A percentile compares a stretch with the other conserved stretches of the same genome.
Evolutionary conservation across 2,329 filamentous ascomycete species (phyloP).

Genomic region (Alternaria triticimaculans): DNA sequence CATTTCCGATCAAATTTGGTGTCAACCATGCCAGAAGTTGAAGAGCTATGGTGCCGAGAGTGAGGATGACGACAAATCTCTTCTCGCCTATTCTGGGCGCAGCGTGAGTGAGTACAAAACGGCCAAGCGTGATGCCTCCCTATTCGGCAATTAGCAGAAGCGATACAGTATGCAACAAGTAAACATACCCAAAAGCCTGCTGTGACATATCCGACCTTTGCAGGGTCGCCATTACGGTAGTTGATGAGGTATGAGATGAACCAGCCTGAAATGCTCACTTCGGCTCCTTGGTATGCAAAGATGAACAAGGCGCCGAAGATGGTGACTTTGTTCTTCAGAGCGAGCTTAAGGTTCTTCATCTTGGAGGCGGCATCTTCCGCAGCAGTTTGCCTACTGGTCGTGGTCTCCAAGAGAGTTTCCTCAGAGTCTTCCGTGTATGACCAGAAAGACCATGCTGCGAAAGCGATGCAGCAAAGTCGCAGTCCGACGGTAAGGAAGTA

Average conservation of each 20-base stretch:
- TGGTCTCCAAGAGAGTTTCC: conserved; percentile 53
- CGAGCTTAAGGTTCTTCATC: conserved; percentile 58
- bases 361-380: conserved; percentile 49
- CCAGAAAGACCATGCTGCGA: conserved; percentile 72
- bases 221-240: conserved; percentile 71
- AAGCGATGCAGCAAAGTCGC: conserved; percentile 61
- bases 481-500: conserved; percentile 72
- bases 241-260: conserved; percentile 84
- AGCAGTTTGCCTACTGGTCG: conserved; percentile 50
- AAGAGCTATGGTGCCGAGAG: conserved; percentile 68
- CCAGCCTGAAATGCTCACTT: conserved; percentile 86
- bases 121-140: conserved; percentile 77
- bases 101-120: conserved; percentile 72
- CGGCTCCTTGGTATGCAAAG: conserved; percentile 84
- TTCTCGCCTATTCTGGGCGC: conserved; percentile 75
- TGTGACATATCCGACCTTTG: conserved; percentile 79
- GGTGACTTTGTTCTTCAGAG: conserved; percentile 64
- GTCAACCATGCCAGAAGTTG: conserved; percentile 81
- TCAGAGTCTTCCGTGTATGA: conserved; percentile 69
- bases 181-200: conserved; percentile 67
- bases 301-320: conserved; percentile 80
- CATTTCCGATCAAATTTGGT: conserved; percentile 67
- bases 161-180: neutral
- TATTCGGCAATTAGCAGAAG: conserved; percentile 47
- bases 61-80: conserved; percentile 68